Base-by-base conservation (phyloP, 139 green algal genomes). In the Chlamydomonas asymmetrica region DNA sequence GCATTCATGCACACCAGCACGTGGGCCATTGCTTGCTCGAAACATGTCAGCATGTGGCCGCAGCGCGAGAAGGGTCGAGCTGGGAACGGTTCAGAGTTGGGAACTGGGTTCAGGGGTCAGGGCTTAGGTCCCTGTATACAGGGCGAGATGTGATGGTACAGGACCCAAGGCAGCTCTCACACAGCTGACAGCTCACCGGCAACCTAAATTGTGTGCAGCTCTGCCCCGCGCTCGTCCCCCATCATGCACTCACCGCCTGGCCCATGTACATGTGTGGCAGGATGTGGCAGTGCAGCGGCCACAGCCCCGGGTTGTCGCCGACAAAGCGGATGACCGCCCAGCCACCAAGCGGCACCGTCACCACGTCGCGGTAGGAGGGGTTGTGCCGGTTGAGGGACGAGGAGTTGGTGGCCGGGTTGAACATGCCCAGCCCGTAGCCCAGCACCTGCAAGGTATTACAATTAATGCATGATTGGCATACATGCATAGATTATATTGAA, bases 211-310 rank as follows among this genome's bases (percentile, higher is more conserved):
- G 4, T 64, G 27, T 38, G 57, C 10, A 9, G 20, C 23, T 64
- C 9, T 39, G n/a, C 57, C 8, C 18, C n/a, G 43, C 23, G 38
- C 2, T 22, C 13, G 2, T 35, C 16, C 62, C 29, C 4, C n/a
- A 5, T 3, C 31, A 52, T 16, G 45, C 45, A 52, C 70, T 18
- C 40, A 88, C 70, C 49, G 67, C 35, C 76, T 90, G 83, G 0
- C 87, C 89, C 84, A 93, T 93, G 66, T 78, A 79, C 67, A 81
- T 22, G 52, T 93, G 89, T 67, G 71, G 85, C 20, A 81, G 10
- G 25, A 90, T 83, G 73, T 93, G 89, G 73, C 89, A 93, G 66
- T 93, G 89, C 32, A 89, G 68, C 13, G 88, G 73, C 85, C 86
- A 92, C 3, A 83, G 20, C 9, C 70, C 70, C 4, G 70, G 70